A percentile compares a stretch with the other conserved stretches of the same genome.
Conservation (phyloP, 495 filamentous ascomycete species). For the Penicillium fimorum region DNA sequence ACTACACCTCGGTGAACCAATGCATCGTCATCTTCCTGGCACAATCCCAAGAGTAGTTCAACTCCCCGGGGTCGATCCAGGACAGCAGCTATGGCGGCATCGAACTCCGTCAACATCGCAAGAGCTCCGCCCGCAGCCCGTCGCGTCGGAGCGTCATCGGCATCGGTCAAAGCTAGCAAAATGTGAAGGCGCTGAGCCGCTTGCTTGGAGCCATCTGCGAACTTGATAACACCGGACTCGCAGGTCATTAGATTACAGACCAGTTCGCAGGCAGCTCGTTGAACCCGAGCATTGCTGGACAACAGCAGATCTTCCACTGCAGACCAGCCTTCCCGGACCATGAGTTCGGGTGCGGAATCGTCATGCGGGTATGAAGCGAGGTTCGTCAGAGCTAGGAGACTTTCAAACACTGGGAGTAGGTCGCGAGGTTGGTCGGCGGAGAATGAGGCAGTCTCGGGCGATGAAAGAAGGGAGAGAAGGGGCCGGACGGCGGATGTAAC, state of each 20-base stretch:
- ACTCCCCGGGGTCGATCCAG: conserved; percentile 67
- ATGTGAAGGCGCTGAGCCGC: conserved; percentile 75
- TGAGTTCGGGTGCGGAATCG: conserved; percentile 62
- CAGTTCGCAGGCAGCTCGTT: conserved; percentile 81
- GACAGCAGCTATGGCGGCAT: conserved; percentile 66
- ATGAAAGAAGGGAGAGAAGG: conserved; percentile 65
- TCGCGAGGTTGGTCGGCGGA: conserved; percentile 64
- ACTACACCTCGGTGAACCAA: conserved; percentile 76
- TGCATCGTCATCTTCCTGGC: conserved; percentile 71
- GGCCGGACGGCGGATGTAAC: conserved; percentile 76
- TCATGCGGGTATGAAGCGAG: conserved; percentile 72
- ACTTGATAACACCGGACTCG: conserved; percentile 70
- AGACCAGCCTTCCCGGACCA: conserved; percentile 68
- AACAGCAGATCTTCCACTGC: conserved; percentile 81
- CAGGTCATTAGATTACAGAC: conserved; percentile 87
- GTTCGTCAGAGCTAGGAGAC: conserved; percentile 88
- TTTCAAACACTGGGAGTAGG: conserved; percentile 87
- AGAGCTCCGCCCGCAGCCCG: conserved; percentile 85
- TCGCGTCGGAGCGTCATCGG: conserved; percentile 74
- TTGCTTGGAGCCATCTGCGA: conserved; percentile 65
- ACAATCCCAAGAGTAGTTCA: conserved; percentile 68
- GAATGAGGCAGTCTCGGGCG: conserved; percentile 40
- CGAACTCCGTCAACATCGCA: conserved; percentile 77
- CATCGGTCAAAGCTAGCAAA: conserved; percentile 80
- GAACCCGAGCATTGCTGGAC: conserved; percentile 69